Base-by-base conservation (phyloP, 2,329 filamentous ascomycete genomes). In the Madurella mycetomatis region DNA sequence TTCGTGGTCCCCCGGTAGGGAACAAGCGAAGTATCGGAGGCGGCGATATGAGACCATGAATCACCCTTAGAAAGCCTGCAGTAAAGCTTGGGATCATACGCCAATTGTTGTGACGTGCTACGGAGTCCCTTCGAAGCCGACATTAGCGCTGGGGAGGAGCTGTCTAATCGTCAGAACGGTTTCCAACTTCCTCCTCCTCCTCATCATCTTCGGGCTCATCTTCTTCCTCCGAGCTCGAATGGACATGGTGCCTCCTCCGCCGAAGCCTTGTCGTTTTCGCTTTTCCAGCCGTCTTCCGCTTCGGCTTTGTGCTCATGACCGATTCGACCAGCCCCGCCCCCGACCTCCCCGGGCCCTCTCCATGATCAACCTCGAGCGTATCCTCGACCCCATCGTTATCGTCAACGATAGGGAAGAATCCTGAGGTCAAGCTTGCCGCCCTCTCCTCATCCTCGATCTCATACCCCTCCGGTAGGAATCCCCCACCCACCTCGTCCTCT, bases 381-480 rank as follows among this genome's bases (percentile, higher is more conserved):
- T 69, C 65, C 32, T 63, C 65, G 3, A 69, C 69, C 0, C 62
- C 69, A 0, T 65, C 69, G 1, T 69, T 71, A 2, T 77, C 73
- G 12, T 67, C 65, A 5, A 71, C 66, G 0, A 72, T 71, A 0
- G 77, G 74, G 47, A 82, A 81, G 59, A 78, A 81, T 7, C 69
- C 72, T 1, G 76, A 79, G 1, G 69, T 72, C 4, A 69, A 63
- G 2, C 66, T 62, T 4, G 59, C 56, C 8, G 55, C 52, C 13
- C 49, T 58, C 39, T 70, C 69, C 2, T 67, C 70, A 5, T 70
- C 69, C 13, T 74, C 75, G 16, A 76, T 77, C 30, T 81, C 76
- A 47, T 75, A 79, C 1, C 77, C 80, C 54, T 82, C 80, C 0
- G 78, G 81, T 9, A 86, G 65, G 60, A 86, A 86, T 0, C 83